Base-by-base conservation (phyloP, 75 land plant genomes). In the Adiantum capillusveneris region DNA sequence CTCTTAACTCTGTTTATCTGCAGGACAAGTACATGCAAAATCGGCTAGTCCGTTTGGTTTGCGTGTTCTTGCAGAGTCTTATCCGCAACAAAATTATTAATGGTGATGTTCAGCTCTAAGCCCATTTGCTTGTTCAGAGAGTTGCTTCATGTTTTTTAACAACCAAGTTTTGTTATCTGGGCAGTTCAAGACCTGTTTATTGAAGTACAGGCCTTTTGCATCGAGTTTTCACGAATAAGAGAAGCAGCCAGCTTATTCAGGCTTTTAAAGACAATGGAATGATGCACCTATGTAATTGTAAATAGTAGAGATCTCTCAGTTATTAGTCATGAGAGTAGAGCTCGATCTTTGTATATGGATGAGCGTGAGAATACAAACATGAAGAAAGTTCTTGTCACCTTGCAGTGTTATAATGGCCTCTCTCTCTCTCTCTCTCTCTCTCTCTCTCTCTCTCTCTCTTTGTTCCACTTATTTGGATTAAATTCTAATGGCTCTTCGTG, bases 21-120 rank as follows among this genome's bases (percentile, higher is more conserved):
- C 85, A 94, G 98, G 98, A 94, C 68, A 94, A 86, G 66, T 94
- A 90, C 62, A 84, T 94, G 98, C 98, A 94, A 62, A 86, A 94
- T 65, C 85, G 98, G 52, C 78, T 94, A 12, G 98, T 94, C 53
- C 72, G 98, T 45, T 72, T 94, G 59, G 96, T 94, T 7, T 94
- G 98, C 50, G 98, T 94, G 44, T 94, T 94, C 62, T 62, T 94
- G 53, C 89, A 85, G 65, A 86, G 92, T 53, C 75, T 94, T 39
- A 94, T 94, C 28, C 75, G 98, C 45, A 94, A 90, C 63, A 86
- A 81, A 59, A 88, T 85, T 25, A 90, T 94, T 25, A 83, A 94
- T 69, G 98, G 98, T 94, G 57, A 34, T n/a, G n/a, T n/a, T 69
- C 79, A 39, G 2, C 49, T 54, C 11, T 48, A 34, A 34, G 9